These are phyloP conservation scores for Salix arbutifolia DNA, from an alignment of 345 rosid species.

Conservation along the genomic window DNA sequence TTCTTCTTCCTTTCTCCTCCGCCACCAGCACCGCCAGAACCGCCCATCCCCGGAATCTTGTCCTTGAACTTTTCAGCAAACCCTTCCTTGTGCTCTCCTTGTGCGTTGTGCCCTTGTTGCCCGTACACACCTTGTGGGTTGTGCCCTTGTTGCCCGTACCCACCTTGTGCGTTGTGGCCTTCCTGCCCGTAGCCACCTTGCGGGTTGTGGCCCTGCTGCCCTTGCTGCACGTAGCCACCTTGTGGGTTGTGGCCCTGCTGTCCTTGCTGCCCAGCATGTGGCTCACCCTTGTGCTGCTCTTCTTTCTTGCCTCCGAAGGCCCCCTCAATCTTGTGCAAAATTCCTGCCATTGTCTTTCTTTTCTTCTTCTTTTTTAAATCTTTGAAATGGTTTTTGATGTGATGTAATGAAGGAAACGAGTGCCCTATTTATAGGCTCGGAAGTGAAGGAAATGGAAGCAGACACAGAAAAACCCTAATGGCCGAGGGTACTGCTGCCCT, in stretches of 20 bases:
- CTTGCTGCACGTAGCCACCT: neutral
- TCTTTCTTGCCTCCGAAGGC: conserved; percentile 61
- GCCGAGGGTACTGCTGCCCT: too few species aligned
- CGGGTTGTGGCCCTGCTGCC: neutral
- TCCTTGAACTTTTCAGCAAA: conserved; percentile 39
- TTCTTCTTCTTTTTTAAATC: neutral
- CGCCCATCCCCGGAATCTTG: conserved; percentile 42
- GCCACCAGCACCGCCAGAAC: neutral
- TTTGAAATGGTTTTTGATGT: neutral
- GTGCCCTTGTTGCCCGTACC: conserved; percentile 10
- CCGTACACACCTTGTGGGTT: neutral
- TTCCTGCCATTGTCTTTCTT: conserved; percentile 39
- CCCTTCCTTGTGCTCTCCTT: conserved; percentile 40
- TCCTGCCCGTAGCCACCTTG: too few species aligned
- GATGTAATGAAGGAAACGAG: neutral
- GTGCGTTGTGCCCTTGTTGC: conserved; percentile 8
- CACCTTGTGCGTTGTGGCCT: too few species aligned
- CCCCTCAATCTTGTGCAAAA: conserved; percentile 59
- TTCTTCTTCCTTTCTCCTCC: conserved; percentile 41
- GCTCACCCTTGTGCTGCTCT: conserved; percentile 7
- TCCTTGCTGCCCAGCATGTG: neutral
- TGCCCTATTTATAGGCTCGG: neutral
- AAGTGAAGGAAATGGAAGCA: neutral
- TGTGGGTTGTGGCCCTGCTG: conserved; percentile 8
- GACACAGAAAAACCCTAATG: too few species aligned